Evolutionary conservation across 768 basidiomycete genomes (phyloP), one percentile per base, ranked within the genome.

Genomic region (Calvatia gigantea): DNA sequence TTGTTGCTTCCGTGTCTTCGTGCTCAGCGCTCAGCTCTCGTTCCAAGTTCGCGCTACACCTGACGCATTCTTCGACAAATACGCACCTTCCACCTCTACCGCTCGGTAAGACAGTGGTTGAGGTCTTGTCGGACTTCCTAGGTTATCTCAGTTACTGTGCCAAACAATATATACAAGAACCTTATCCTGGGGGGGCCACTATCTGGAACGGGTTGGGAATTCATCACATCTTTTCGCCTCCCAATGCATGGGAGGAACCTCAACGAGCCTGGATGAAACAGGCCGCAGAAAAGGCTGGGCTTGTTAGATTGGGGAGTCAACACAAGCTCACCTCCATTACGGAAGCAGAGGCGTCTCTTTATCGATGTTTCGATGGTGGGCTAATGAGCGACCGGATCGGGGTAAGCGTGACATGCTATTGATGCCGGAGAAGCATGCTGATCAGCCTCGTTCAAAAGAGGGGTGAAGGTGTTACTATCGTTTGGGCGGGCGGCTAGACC

Each of bases 401-500:
- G 54, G 71, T 73, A 44, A 21, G 42, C 11, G 21, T 6, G 14
- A 21, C 15, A 21, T 19, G 43, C 1, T 38, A 7, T 19, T 25
- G 17, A 9, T 25, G 6, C 2, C 5, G 17, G 11, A 4, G 9
- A 45, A 14, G 11, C 4, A 3, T 14, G 35, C 35, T 44, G 32
- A 29, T 4, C 28, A 14, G 32, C 27, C n/a, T 3, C 8, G 12
- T 37, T n/a, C 31, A 21, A 29, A 31, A 56, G 79, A 66, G 61
- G 6, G 75, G 74, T 8, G 62, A 79, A 37, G 78, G 76, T 2
- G 66, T 82, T 6, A 68, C 82, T 49, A 69, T 85, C 28, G 75
- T 84, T n/a, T 82, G 85, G 58, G 81, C 82, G 2, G 83, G 83
- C 8, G 81, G 81, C 54, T 83, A 81, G 35, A 85, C 81, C 0